Conservation (phyloP, 2,329 filamentous ascomycete species). For the Pseudodiploospora longispora region DNA sequence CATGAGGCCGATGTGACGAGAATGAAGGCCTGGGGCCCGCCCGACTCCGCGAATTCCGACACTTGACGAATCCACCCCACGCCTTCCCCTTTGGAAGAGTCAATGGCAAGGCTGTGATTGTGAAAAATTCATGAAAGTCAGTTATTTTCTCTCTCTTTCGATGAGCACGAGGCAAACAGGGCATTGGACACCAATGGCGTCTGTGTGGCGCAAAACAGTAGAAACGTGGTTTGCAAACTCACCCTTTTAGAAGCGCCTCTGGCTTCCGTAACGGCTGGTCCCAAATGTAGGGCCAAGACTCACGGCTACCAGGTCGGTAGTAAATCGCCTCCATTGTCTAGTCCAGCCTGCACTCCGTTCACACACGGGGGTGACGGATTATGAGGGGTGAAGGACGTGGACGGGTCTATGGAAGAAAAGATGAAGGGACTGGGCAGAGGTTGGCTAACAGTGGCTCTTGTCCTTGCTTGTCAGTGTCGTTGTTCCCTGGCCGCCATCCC, state of each 20-base stretch:
- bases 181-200: constrained; percentile 1
- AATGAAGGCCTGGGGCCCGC: constrained; percentile 30
- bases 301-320: constrained; percentile 20
- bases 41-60: constrained; percentile 31
- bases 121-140: constrained; percentile 6
- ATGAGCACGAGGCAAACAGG: neutral
- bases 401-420: too few relatives aligned
- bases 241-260: constrained; percentile 10
- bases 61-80: constrained; percentile 31
- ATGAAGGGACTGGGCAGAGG: too few relatives aligned
- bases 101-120: constrained; percentile 8
- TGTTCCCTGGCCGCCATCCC: too few relatives aligned
- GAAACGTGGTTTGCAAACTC: neutral
- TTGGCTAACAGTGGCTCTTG: too few relatives aligned
- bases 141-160: constrained; percentile 3
- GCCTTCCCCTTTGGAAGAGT: constrained; percentile 5
- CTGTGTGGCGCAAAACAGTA: too few relatives aligned
- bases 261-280: constrained; percentile 11
- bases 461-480: too few relatives aligned
- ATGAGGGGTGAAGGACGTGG: too few relatives aligned
- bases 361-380: too few relatives aligned
- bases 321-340: constrained; percentile 20
- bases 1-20: constrained; percentile 30
- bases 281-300: constrained; percentile 20
- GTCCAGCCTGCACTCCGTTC: neutral